Evolutionary conservation across 352 stramenopile species (phyloP), one percentile per base, ranked within the genome.

Genomic region (Pythium oligandrum): DNA sequence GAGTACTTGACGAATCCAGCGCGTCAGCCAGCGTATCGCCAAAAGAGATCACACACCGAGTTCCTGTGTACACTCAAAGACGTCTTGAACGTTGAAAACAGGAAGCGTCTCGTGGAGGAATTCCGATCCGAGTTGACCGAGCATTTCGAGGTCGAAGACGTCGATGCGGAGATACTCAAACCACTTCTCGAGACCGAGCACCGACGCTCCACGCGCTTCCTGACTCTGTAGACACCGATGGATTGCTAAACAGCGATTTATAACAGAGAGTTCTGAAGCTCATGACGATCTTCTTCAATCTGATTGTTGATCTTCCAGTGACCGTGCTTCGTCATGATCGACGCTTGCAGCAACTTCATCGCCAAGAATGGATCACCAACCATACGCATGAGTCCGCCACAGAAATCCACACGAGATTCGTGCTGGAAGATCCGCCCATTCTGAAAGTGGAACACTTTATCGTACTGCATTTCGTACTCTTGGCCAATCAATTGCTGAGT

Each of bases 1-100:
- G 70, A 90, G 55, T 98, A 98, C 51, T 75, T 99, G 7, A 96
- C 79, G 3, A 85, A 98, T 43, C 96, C 96, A 3, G 73, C 86
- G 44, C 98, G 97, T 48, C 86, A 97, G 72, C 96, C 96, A 0
- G 78, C 86, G 31, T 99, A 99, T 68, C 88, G 96, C 53, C 70
- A 81, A 6, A 77, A 98, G 66, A 79, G 96, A 40, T 78, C 78
- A 26, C 96, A 99, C 70, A 71, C 82, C 37, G 90, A 98, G 33
- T 98, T 99, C 73, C 67, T 99, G 47, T 88, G 87, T 47, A 84
- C 90, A 34, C 61, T 98, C 10, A 86, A 94, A 52, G 80, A 97
- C 32, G 64, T 88, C 48, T 59, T 91, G 8, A 71, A 63, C 35
- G 26, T 68, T 4, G 64, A 61, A 32, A 71, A 45, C n/a, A 70